phyloP scores from a whole-genome alignment of 495 filamentous ascomycete species.

The Pseudevernia furfuracea region DNA sequence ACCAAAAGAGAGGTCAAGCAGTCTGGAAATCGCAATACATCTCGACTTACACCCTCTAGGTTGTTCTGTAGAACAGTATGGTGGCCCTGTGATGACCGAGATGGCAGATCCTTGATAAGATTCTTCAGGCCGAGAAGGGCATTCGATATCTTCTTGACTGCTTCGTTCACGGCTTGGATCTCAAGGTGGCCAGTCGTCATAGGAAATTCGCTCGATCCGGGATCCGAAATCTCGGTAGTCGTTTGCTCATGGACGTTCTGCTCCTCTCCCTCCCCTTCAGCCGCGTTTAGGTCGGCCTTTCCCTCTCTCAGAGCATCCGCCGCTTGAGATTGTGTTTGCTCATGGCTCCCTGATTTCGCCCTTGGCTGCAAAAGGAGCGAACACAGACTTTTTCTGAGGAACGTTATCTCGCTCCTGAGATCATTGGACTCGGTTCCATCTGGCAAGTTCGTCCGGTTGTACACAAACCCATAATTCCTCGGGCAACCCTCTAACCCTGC shows the following conservation, averaged over 20 bases:
- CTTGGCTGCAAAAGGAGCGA: not conserved
- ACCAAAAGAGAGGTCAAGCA: not conserved
- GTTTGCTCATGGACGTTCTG: not conserved
- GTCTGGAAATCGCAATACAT: not conserved
- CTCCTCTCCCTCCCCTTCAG: not conserved
- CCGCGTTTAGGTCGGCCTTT: not conserved
- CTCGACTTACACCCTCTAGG: not conserved
- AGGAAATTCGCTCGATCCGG: not conserved
- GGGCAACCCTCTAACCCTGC: not conserved
- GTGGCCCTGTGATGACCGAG: not conserved
- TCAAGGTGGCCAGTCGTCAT: not conserved
- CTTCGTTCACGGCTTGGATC: constrained; percentile 1
- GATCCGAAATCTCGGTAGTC: not conserved
- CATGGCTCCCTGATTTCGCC: not conserved
- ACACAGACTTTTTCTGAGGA: not conserved
- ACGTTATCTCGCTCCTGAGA: not conserved
- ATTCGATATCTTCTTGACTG: not conserved
- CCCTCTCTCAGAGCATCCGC: not conserved
- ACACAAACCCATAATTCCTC: not conserved
- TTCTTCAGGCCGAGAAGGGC: not conserved
- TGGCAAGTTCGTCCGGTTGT: not conserved
- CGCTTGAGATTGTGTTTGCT: not conserved
- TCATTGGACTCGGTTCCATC: not conserved
- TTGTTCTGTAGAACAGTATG: not conserved
- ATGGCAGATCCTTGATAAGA: not conserved